Conservation (phyloP, 225 moss, liverwort and hornwort species). For the Climacium dendroides region DNA sequence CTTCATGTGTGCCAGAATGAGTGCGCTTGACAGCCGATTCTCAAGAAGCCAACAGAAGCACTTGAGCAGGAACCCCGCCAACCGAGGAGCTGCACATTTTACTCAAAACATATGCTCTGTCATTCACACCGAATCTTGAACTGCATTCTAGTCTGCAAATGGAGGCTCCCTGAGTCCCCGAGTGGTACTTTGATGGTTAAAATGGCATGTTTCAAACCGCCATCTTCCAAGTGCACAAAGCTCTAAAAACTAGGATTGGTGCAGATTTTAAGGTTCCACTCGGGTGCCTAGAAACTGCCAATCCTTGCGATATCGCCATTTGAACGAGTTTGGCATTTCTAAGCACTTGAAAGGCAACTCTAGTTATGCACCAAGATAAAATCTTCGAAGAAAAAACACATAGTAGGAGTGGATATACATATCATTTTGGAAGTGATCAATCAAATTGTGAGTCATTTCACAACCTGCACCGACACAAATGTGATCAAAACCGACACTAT, state of each 20-base stretch:
- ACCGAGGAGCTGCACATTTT: conserved; percentile 49
- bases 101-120: not conserved
- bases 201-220: not conserved
- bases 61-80: conserved; percentile 51
- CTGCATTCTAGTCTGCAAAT: not conserved
- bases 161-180: not conserved
- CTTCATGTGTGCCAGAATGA: conserved; percentile 47
- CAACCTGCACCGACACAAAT: not conserved
- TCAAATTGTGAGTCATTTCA: not conserved
- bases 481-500: not conserved
- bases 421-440: not conserved
- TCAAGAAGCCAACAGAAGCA: conserved; percentile 72
- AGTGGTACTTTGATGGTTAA: not conserved
- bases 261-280: not conserved
- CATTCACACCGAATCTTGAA: not conserved
- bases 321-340: not conserved
- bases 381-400: not conserved
- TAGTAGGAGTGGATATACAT: not conserved
- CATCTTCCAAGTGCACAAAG: not conserved
- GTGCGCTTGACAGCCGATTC: conserved; percentile 12
- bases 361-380: not conserved
- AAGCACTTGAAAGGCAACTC: not conserved
- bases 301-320: not conserved
- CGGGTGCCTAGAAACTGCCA: too few relatives aligned
- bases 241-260: not conserved